phyloP scores from a whole-genome alignment of 805 yeast genomes.

The Blastobotrys peoriensis region DNA sequence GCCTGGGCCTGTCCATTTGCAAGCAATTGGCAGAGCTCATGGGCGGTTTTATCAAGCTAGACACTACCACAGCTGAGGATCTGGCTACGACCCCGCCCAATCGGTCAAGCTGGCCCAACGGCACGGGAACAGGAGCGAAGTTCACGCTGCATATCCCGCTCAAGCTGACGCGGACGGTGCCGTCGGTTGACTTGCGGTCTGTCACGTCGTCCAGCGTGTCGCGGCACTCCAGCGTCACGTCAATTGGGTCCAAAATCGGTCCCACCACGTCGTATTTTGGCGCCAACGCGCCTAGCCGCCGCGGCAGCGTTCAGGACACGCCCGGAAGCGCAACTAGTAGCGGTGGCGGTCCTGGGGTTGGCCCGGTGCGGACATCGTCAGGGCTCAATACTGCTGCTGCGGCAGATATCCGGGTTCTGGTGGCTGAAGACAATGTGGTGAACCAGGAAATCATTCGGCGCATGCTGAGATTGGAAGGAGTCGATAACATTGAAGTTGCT shows the following conservation, averaged over 20 bases:
- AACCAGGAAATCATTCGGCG: slow-evolving; percentile 91
- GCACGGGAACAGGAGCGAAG: slow-evolving; percentile 72
- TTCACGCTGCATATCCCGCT: slow-evolving; percentile 66
- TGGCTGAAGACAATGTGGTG: slow-evolving; percentile 91
- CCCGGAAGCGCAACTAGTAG: background rate
- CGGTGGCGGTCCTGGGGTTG: background rate
- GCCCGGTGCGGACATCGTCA: background rate
- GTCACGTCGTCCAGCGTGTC: background rate
- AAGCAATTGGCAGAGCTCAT: slow-evolving; percentile 84
- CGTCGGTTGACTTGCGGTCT: background rate
- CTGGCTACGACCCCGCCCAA: background rate
- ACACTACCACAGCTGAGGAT: slow-evolving; percentile 21
- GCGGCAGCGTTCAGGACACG: background rate
- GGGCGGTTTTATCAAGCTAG: slow-evolving; percentile 76
- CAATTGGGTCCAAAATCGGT: background rate
- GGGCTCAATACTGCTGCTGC: slow-evolving; percentile 6
- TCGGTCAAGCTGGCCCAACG: background rate
- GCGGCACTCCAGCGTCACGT: background rate
- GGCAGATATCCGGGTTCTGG: slow-evolving; percentile 44
- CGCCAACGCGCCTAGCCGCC: background rate
- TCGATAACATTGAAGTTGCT: slow-evolving; percentile 65
- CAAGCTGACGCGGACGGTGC: slow-evolving; percentile 1
- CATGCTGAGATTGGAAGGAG: slow-evolving; percentile 82
- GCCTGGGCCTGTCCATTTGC: slow-evolving; percentile 85
- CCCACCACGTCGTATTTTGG: background rate